A percentile compares a stretch with the other conserved stretches of the same genome.
phyloP scores from a whole-genome alignment of 2,329 filamentous ascomycete species.

The Septoria linicola region DNA sequence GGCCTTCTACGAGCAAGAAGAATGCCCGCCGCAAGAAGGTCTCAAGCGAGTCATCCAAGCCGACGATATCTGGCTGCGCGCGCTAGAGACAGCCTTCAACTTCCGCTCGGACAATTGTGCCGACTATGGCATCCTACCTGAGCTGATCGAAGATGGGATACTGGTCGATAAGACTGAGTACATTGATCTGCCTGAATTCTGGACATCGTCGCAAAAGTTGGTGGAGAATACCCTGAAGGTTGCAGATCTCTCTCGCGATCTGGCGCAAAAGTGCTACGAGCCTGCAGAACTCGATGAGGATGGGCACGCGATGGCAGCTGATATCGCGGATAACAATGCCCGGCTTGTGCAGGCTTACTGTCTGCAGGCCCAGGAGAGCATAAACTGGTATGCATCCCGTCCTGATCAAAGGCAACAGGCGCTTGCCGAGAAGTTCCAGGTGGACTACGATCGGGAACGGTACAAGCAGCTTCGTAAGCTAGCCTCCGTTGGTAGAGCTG shows the following conservation, averaged over 20 bases:
- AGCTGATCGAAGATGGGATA: conserved; percentile 55
- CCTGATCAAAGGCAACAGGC: conserved; percentile 47
- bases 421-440: conserved; percentile 50
- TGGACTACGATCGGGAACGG: conserved; percentile 41
- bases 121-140: conserved; percentile 70
- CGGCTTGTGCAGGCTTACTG: conserved; percentile 59
- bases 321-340: conserved; percentile 53
- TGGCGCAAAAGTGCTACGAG: conserved; percentile 44
- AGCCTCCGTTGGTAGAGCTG: conserved; percentile 53
- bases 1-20: conserved; percentile 14
- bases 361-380: conserved; percentile 59
- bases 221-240: conserved; percentile 42
- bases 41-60: conserved; percentile 61
- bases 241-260: conserved; percentile 43
- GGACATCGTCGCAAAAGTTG: conserved; percentile 68
- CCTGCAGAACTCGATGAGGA: conserved; percentile 35
- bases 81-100: conserved; percentile 61
- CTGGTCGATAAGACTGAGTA: conserved; percentile 56
- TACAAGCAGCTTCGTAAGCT: conserved; percentile 45
- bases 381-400: conserved; percentile 58
- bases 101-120: conserved; percentile 71
- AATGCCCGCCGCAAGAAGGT: conserved; percentile 43
- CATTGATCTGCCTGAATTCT: conserved; percentile 71
- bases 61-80: conserved; percentile 67
- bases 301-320: conserved; percentile 41